A percentile compares a stretch with the other conserved stretches of the same genome.
Evolutionary conservation across 768 basidiomycete genomes (phyloP).

Genomic region (Suillus ampliporus): DNA sequence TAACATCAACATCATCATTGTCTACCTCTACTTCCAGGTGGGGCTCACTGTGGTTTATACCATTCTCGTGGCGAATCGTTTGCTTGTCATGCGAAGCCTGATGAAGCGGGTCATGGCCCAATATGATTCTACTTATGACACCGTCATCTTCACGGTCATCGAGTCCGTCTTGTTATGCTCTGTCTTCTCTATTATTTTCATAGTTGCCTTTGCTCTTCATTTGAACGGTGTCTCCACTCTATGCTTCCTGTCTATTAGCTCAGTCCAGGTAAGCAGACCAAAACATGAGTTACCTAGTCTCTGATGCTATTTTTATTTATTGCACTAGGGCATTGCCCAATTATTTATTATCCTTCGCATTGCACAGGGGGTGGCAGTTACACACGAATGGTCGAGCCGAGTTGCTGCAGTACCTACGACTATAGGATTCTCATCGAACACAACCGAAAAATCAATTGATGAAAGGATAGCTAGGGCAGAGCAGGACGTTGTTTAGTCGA

Average conservation of each 20-base stretch:
- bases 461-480: not conserved
- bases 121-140: constrained; percentile 24
- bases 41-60: constrained; percentile 38
- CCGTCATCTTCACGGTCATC: constrained; percentile 34
- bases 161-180: constrained; percentile 35
- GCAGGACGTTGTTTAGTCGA: not conserved
- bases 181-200: constrained; percentile 28
- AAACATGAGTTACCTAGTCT: too few relatives aligned
- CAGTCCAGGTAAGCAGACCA: constrained; percentile 31
- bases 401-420: not conserved
- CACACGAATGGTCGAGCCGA: not conserved
- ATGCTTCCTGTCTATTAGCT: constrained; percentile 37
- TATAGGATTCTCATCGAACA: not conserved
- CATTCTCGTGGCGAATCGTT: constrained; percentile 34
- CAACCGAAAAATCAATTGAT: not conserved
- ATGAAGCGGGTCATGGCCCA: constrained; percentile 20
- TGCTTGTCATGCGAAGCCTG: constrained; percentile 27
- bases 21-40: constrained; percentile 36
- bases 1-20: constrained; percentile 27
- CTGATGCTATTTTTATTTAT: not conserved
- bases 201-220: constrained; percentile 26
- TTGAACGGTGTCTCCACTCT: constrained; percentile 33
- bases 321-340: constrained; percentile 39
- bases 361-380: constrained; percentile 32
- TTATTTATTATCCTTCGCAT: constrained; percentile 43